A percentile compares a stretch with the other conserved stretches of the same genome.
phyloP scores from a whole-genome alignment of 192 early-diverging fungal species.

The Entomortierella parvispora region DNA sequence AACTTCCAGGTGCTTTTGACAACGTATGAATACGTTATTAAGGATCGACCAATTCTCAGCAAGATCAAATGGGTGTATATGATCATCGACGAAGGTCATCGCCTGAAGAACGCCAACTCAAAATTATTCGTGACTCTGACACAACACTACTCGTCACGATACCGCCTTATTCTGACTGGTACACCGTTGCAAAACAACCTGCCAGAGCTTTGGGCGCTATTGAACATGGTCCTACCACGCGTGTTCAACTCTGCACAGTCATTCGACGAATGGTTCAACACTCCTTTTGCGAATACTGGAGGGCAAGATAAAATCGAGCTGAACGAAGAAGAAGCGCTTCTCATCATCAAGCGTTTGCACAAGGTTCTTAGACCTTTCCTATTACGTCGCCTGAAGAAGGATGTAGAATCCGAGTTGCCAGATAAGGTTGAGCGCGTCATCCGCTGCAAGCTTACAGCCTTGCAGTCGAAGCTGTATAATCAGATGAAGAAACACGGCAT shows the following conservation, averaged over 20 bases:
- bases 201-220: slow-evolving; percentile 83
- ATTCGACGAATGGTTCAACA: slow-evolving; percentile 99
- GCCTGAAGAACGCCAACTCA: slow-evolving; percentile 90
- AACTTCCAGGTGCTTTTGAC: slow-evolving; percentile 98
- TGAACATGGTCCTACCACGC: slow-evolving; percentile 83
- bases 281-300: slow-evolving; percentile 84
- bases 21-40: slow-evolving; percentile 98
- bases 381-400: slow-evolving; percentile 88
- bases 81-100: slow-evolving; percentile 89
- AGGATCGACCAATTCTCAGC: slow-evolving; percentile 83
- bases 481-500: slow-evolving; percentile 86
- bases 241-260: slow-evolving; percentile 97
- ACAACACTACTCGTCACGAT: slow-evolving; percentile 88
- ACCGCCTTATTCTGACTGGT: slow-evolving; percentile 82
- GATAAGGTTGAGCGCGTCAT: slow-evolving; percentile 93
- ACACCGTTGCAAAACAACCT: slow-evolving; percentile 87
- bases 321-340: slow-evolving; percentile 97
- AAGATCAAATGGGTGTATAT: slow-evolving; percentile 81
- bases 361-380: slow-evolving; percentile 83
- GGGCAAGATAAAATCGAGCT: slow-evolving; percentile 91
- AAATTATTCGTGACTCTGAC: slow-evolving; percentile 88
- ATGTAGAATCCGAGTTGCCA: slow-evolving; percentile 89
- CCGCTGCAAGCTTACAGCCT: slow-evolving; percentile 85
- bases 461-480: slow-evolving; percentile 87
- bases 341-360: slow-evolving; percentile 94